Evolutionary conservation across 352 stramenopile species (phyloP), one percentile per base, ranked within the genome.

Genomic region (Globisporangium splendens): DNA sequence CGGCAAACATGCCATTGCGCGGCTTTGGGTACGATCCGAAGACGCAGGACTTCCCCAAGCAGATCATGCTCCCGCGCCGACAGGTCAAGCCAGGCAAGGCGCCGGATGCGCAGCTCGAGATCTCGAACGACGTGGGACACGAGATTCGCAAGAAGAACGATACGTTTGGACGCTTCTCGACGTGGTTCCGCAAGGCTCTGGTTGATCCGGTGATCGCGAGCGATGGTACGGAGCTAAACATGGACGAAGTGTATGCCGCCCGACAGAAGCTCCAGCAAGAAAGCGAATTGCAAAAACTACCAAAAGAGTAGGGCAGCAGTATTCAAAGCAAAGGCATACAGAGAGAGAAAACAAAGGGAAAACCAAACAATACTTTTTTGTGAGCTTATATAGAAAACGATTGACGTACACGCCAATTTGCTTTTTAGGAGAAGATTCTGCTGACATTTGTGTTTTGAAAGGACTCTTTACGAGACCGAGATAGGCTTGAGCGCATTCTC

Each of bases 21-120:
- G 82, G 85, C 38, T 95, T 95, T 64, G 86, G 86, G n/a, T 95
- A 95, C 57, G 84, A 95, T 59, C 74, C 86, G 1, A 77, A 69
- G 50, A 94, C 80, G 22, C 86, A 95, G 46, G 69, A 83, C 22
- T 95, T 95, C 50, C 86, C 86, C 0, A 60, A 80, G 5, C 49
- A 85, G 33, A 89, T 95, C 51, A 66, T 53, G 18, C 61, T 95
- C 15, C 86, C 86, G 1, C 82, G 81, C n/a, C 79, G 84, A 15
- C 84, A 95, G 63, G 81, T 95, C 10, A 93, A 92, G 61, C 83
- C 78, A 0, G 83, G 79, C 33, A 88, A 82, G 60, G 22, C 10
- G 7, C 53, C 68, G 5, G 70, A 59, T 3, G 75, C 76, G 0
- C 62, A 77, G 60, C 60, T 95, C 35, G 61, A 87, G 55, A 75